These are phyloP conservation scores for Tolypocladium pustulatum DNA, from an alignment of 2,329 filamentous ascomycete species.

Conservation along the genomic window DNA sequence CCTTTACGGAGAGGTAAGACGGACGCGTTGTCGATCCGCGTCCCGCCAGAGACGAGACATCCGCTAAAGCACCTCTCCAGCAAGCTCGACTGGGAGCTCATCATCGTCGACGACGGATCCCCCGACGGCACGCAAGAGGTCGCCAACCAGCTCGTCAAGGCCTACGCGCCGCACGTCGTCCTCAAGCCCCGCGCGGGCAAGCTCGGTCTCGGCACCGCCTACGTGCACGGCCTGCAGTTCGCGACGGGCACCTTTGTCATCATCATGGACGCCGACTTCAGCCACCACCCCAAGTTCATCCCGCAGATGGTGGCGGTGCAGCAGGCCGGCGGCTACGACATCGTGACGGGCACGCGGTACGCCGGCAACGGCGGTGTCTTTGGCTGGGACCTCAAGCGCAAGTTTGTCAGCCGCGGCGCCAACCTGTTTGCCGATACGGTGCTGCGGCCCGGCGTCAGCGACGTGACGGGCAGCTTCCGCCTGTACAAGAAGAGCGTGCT, in stretches of 20 bases:
- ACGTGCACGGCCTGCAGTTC: slow-evolving; percentile 88
- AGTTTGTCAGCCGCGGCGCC: slow-evolving; percentile 74
- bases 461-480: slow-evolving; percentile 88
- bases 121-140: slow-evolving; percentile 91
- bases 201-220: slow-evolving; percentile 91
- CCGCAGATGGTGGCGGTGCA: slow-evolving; percentile 83
- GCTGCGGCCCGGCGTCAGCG: slow-evolving; percentile 84
- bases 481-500: slow-evolving; percentile 88
- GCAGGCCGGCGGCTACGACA: slow-evolving; percentile 71
- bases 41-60: neutral
- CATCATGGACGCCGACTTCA: slow-evolving; percentile 99
- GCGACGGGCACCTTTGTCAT: slow-evolving; percentile 89
- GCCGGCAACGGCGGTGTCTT: slow-evolving; percentile 82
- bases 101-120: slow-evolving; percentile 96
- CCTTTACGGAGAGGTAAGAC: slow-evolving; percentile 74
- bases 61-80: slow-evolving; percentile 31
- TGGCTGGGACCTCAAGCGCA: slow-evolving; percentile 92
- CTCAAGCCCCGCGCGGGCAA: slow-evolving; percentile 88
- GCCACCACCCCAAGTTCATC: slow-evolving; percentile 98
- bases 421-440: slow-evolving; percentile 96
- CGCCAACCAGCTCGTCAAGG: slow-evolving; percentile 79
- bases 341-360: slow-evolving; percentile 93
- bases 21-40: neutral
- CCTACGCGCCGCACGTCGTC: slow-evolving; percentile 68
- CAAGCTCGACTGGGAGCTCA: slow-evolving; percentile 90